phyloP scores from a whole-genome alignment of 805 yeast species.

The Kurtzmaniella fragi region DNA sequence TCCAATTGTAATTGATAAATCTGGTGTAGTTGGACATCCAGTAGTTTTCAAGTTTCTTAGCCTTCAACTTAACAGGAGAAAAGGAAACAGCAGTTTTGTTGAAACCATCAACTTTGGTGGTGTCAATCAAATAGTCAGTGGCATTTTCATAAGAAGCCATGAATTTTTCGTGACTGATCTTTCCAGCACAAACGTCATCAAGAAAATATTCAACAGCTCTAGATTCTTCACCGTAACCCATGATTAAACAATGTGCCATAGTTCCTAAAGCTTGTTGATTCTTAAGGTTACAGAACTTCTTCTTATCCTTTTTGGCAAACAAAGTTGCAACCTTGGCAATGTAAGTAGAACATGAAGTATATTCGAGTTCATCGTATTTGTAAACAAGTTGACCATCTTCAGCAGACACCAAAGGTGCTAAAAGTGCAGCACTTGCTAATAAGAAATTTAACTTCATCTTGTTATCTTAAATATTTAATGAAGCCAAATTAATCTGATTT shows the following conservation, averaged over 20 bases:
- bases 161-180: conserved; percentile 26
- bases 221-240: conserved; percentile 9
- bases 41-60: conserved; percentile 21
- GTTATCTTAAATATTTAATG: too few relatives aligned
- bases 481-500: too few relatives aligned
- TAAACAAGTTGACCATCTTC: conserved; percentile 8
- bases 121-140: conserved; percentile 30
- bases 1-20: conserved; percentile 31
- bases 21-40: conserved; percentile 24
- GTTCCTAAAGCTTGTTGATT: conserved; percentile 37
- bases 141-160: conserved; percentile 38
- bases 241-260: conserved; percentile 30
- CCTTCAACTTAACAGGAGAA: conserved; percentile 31
- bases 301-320: conserved; percentile 19
- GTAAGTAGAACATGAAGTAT: conserved; percentile 20
- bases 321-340: conserved; percentile 21
- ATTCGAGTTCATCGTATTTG: conserved; percentile 19
- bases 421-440: not conserved
- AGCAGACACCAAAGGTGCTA: not conserved
- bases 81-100: conserved; percentile 22
- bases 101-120: conserved; percentile 29
- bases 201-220: conserved; percentile 20
- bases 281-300: conserved; percentile 27
- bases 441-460: not conserved
- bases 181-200: conserved; percentile 16